Base-by-base conservation (phyloP, 495 filamentous ascomycete genomes). In the Aspergillus sclerotioniger region DNA sequence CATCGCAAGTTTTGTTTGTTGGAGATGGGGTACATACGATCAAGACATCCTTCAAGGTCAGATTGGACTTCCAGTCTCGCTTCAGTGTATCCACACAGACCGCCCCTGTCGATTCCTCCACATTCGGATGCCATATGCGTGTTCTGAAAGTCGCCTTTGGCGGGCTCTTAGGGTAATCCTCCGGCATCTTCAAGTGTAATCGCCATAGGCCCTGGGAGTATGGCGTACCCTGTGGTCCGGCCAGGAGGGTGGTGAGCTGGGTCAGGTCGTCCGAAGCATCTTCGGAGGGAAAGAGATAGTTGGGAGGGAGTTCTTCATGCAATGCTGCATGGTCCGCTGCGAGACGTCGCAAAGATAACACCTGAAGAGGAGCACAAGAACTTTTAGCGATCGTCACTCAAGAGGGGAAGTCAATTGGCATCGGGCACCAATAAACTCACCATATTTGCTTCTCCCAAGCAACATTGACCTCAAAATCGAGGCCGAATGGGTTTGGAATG, bases 61-160 rank as follows among this genome's bases (percentile, higher is more conserved):
- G 62, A 16, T 71, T 81, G 8, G 77, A 67, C 37, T 82, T 74
- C 87, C 87, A 90, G 65, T 88, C 87, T 21, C 84, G 73, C 68
- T 90, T 90, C 16, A 90, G 66, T 6, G 87, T 90, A 67, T 89
- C 87, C 33, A 90, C 85, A 57, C 87, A 90, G 8, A 90, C 83
- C 16, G 80, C 81, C 0, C 87, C 87, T 3, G 81, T 82, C 21
- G 71, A 72, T 60, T 86, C 84, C 58, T 90, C 87, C 53, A 90
- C 82, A 61, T 90, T 90, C 0, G 87, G 87, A 59, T 90, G 87
- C 80, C 85, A 90, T 25, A 90, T 87, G 32, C 80, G 78, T 8
- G 87, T 90, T 49, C 77, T 79, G 63, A 90, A 90, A 17, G 75
- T 76, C 6, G 87, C 87, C 54, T 84, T 89, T 7, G 87, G 87